Conservation (phyloP, 2,329 filamentous ascomycete species). For the Chrysoporthe deuterocubensis region DNA sequence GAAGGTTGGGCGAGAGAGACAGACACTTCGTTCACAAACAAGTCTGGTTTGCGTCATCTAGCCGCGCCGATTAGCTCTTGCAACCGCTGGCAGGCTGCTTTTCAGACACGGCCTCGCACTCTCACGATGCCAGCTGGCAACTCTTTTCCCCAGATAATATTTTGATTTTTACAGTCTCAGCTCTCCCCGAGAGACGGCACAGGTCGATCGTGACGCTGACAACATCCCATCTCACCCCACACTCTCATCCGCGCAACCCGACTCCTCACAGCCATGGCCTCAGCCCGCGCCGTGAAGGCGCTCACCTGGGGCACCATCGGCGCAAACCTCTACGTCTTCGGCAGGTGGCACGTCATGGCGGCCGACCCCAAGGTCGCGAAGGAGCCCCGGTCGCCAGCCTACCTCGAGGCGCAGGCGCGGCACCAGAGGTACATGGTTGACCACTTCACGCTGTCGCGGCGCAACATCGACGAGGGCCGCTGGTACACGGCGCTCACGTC, state of each 20-base stretch:
- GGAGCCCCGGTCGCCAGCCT: constrained; percentile 1
- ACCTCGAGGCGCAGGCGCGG: neutral
- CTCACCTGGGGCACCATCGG: constrained; percentile 30
- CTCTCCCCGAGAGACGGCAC: no score
- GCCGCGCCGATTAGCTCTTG: neutral
- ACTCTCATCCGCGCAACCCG: neutral
- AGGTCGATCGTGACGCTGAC: neutral
- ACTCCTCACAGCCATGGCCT: constrained; percentile 8
- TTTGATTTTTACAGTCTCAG: no score
- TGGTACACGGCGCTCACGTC: constrained; percentile 33
- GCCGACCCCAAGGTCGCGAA: neutral
- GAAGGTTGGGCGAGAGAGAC: no score
- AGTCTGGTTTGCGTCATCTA: neutral
- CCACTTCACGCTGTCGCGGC: constrained; percentile 31
- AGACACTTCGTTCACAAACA: no score
- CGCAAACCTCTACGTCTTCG: constrained; percentile 23
- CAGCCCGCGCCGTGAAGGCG: neutral
- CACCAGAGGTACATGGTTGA: constrained; percentile 28
- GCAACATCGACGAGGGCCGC: constrained; percentile 32
- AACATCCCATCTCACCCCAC: neutral
- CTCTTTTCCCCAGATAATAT: no score
- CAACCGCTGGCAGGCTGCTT: no score
- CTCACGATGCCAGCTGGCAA: no score
- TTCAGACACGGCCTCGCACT: no score
- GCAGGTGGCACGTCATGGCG: constrained; percentile 11